These are phyloP conservation scores for Colletotrichum sp. DNA, from an alignment of 2,329 filamentous ascomycete genomes.

Conservation along the genomic window DNA sequence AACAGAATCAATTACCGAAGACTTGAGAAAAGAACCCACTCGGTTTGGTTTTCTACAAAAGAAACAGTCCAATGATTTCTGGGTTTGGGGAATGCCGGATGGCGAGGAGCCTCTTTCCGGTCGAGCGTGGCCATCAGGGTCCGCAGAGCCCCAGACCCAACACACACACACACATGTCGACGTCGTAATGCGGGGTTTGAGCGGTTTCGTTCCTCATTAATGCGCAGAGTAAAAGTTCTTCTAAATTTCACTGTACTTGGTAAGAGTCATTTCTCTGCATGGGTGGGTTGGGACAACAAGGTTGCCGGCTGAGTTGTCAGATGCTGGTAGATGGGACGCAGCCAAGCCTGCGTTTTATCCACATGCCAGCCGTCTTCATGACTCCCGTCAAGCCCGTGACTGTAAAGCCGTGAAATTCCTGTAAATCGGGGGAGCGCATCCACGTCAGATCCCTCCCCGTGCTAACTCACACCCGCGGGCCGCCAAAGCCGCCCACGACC, in stretches of 20 bases:
- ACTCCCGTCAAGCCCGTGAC: not conserved
- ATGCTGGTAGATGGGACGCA: not conserved
- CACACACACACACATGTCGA: not conserved
- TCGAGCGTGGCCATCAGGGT: constrained; percentile 10
- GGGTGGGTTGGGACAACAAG: not conserved
- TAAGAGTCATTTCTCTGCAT: not conserved
- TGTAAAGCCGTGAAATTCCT: not conserved
- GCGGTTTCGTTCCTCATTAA: not conserved
- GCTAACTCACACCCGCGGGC: constrained; percentile 28
- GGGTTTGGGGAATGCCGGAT: not conserved
- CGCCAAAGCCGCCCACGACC: constrained; percentile 38
- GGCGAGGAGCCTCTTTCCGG: not conserved
- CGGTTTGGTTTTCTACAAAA: not conserved
- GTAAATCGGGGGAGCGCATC: not conserved
- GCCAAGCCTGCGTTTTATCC: not conserved
- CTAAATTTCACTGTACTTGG: not conserved
- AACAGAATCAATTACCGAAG: not conserved
- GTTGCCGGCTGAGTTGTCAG: not conserved
- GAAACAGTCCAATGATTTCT: not conserved
- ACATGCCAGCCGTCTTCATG: not conserved
- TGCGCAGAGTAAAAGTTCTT: not conserved
- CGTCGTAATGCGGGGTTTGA: not conserved
- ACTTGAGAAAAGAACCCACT: not conserved
- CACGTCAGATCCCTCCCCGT: not conserved
- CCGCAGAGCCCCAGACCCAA: not conserved